phyloP scores from a whole-genome alignment of 1,284 basidiomycete species.

The Moesziomyces parantarcticus region DNA sequence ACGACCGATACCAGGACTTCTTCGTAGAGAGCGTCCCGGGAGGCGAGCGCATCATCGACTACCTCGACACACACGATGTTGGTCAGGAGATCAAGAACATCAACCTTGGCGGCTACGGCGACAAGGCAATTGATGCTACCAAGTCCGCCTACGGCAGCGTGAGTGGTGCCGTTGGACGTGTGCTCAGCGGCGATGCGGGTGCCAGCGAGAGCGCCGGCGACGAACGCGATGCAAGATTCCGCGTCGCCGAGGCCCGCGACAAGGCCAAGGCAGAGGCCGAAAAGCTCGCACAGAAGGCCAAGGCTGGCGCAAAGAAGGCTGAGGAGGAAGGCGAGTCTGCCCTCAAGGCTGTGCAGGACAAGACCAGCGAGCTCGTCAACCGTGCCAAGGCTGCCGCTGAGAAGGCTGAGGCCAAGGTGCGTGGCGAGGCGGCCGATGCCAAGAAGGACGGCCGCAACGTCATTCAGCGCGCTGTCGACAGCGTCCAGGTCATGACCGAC shows the following conservation, averaged over 20 bases:
- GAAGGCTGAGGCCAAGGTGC: constrained; percentile 61
- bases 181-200: constrained; percentile 52
- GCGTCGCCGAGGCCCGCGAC: constrained; percentile 48
- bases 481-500: constrained; percentile 55
- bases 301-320: constrained; percentile 63
- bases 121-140: constrained; percentile 72
- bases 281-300: constrained; percentile 48
- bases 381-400: constrained; percentile 71
- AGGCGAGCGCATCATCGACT: constrained; percentile 75
- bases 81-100: constrained; percentile 48
- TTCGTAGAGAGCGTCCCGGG: constrained; percentile 81
- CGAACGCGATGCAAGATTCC: constrained; percentile 45
- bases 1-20: constrained; percentile 74
- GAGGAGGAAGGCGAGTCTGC: constrained; percentile 65
- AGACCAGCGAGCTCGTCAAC: constrained; percentile 46
- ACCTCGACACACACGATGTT: constrained; percentile 58
- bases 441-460: constrained; percentile 60
- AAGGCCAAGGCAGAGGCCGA: constrained; percentile 42
- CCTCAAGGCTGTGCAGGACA: constrained; percentile 47
- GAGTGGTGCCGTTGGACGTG: constrained; percentile 55
- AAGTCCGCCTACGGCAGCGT: constrained; percentile 69
- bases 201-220: constrained; percentile 38
- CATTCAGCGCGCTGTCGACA: constrained; percentile 51
- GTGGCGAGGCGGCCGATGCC: constrained; percentile 37
- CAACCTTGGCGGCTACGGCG: constrained; percentile 70